These are phyloP conservation scores for Neohortaea acidophila DNA, from an alignment of 495 filamentous ascomycete genomes.

Conservation along the genomic window DNA sequence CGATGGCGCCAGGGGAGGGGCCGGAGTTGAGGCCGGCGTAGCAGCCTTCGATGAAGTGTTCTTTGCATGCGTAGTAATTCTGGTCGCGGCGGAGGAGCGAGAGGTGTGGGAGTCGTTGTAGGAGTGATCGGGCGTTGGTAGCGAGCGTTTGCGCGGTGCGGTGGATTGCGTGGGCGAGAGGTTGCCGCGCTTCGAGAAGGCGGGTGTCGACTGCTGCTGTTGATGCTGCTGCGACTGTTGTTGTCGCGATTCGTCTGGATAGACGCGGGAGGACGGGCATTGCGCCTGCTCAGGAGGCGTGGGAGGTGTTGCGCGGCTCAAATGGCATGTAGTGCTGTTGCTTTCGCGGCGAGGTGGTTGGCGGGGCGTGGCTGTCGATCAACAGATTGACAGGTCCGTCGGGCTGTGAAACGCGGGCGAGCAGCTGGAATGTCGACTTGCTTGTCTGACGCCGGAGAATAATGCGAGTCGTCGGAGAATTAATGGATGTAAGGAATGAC, in stretches of 20 bases:
- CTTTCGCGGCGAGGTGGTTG: no score
- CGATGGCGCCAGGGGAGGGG: slow-evolving; percentile 57
- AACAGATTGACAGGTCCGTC: no score
- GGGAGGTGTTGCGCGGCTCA: neutral
- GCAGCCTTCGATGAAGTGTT: slow-evolving; percentile 42
- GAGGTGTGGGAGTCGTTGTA: slow-evolving; percentile 3
- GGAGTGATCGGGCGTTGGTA: neutral
- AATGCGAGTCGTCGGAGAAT: no score
- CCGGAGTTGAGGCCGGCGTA: slow-evolving; percentile 48
- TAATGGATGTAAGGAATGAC: no score
- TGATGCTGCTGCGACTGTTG: neutral
- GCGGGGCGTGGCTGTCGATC: no score
- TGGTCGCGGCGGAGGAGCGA: neutral
- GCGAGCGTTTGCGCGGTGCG: slow-evolving; percentile 3
- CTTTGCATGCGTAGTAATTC: neutral
- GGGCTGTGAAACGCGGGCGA: no score
- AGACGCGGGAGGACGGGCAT: slow-evolving; percentile 13
- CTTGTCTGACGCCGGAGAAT: no score
- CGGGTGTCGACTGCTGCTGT: slow-evolving; percentile 6
- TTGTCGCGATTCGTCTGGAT: slow-evolving; percentile 1
- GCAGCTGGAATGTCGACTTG: no score
- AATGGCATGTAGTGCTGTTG: no score
- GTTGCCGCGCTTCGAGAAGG: slow-evolving; percentile 13
- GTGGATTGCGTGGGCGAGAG: neutral
- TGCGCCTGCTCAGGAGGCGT: slow-evolving; percentile 6